Evolutionary conservation across 495 filamentous ascomycete species (phyloP).

Genomic region (Penicillium coffeae): DNA sequence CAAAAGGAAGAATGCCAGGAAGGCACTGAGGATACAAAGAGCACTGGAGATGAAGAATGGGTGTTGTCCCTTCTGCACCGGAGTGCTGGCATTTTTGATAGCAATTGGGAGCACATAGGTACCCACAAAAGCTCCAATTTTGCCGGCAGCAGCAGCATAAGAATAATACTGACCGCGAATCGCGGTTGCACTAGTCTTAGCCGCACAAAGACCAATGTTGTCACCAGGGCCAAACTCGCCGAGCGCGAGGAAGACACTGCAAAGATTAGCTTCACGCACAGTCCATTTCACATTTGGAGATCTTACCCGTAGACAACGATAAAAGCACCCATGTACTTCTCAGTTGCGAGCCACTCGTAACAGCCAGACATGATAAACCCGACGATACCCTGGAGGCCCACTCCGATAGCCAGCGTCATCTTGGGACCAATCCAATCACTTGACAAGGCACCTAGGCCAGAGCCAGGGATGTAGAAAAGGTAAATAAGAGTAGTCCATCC

Average conservation of each 20-base stretch:
- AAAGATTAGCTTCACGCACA: background rate
- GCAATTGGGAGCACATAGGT: conserved; percentile 77
- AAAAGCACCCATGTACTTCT: conserved; percentile 67
- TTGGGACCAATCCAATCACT: conserved; percentile 75
- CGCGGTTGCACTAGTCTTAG: conserved; percentile 82
- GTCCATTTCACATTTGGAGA: background rate
- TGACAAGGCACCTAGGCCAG: conserved; percentile 66
- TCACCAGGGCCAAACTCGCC: conserved; percentile 87
- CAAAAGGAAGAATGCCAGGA: conserved; percentile 53
- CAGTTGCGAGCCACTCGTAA: conserved; percentile 60
- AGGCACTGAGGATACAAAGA: conserved; percentile 60
- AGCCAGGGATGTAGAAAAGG: conserved; percentile 81
- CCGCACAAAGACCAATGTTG: conserved; percentile 84
- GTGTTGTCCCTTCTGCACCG: conserved; percentile 62
- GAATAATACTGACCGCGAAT: conserved; percentile 91
- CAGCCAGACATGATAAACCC: conserved; percentile 83
- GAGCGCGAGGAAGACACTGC: conserved; percentile 73
- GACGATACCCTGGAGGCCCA: conserved; percentile 66
- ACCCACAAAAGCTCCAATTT: conserved; percentile 89
- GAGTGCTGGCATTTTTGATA: conserved; percentile 58
- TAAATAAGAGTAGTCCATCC: conserved; percentile 86
- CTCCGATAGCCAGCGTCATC: conserved; percentile 63
- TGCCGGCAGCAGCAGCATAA: conserved; percentile 78
- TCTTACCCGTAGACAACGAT: conserved; percentile 64
- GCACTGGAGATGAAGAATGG: conserved; percentile 72